phyloP scores from a whole-genome alignment of 805 yeast genomes.

The Candida pini region DNA sequence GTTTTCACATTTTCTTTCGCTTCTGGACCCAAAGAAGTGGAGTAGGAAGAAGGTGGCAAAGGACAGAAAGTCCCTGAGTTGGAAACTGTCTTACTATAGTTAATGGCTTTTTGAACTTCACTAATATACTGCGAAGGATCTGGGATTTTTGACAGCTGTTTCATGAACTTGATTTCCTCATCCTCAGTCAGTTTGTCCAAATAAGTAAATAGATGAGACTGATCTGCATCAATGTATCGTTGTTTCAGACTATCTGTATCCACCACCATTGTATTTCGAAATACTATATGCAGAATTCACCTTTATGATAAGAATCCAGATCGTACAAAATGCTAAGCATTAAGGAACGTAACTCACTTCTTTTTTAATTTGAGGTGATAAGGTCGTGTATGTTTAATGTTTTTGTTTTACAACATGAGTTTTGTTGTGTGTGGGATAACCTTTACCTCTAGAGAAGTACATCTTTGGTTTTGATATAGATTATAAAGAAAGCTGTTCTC shows the following conservation, averaged over 20 bases:
- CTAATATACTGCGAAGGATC: constrained; percentile 36
- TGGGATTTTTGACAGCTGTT: constrained; percentile 36
- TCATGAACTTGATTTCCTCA: constrained; percentile 33
- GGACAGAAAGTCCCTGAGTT: constrained; percentile 33
- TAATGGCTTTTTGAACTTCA: constrained; percentile 43
- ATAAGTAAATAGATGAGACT: constrained; percentile 46
- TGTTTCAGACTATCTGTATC: constrained; percentile 8
- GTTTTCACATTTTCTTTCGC: constrained; percentile 23
- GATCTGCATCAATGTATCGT: constrained; percentile 41
- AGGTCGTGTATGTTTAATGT: too few species aligned
- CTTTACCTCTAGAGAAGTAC: too few species aligned
- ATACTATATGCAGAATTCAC: too few species aligned
- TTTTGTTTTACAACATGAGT: too few species aligned
- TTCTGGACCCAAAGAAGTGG: constrained; percentile 35
- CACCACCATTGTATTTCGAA: constrained; percentile 1
- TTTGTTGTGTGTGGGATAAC: too few species aligned
- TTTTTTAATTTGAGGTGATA: too few species aligned
- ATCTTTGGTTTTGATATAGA: too few species aligned
- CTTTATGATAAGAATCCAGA: too few species aligned
- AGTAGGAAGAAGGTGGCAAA: constrained; percentile 50
- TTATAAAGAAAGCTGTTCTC: too few species aligned
- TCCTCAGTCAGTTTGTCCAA: constrained; percentile 34
- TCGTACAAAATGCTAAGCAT: too few species aligned
- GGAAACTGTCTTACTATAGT: constrained; percentile 24
- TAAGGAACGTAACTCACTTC: too few species aligned